Conservation (phyloP, 2,329 filamentous ascomycete species). For the Mollisia scopiformis region DNA sequence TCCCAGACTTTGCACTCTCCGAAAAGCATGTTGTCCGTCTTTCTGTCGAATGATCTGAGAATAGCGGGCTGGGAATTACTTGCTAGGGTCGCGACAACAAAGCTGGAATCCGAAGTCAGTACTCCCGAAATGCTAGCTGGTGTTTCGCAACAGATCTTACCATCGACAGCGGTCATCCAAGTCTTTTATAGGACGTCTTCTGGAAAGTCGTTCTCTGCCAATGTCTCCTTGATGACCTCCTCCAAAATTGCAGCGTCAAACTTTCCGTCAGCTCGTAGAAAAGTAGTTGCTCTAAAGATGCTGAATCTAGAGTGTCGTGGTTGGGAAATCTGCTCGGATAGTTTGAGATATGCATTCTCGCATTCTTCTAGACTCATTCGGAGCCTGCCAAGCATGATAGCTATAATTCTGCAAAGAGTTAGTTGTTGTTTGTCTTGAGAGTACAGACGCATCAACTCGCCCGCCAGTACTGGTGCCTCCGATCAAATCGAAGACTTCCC, state of each 20-base stretch:
- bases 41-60: slow-evolving; percentile 9
- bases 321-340: slow-evolving; percentile 2
- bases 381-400: slow-evolving; percentile 50
- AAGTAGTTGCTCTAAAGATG: background rate
- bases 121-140: too few relatives aligned
- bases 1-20: slow-evolving; percentile 41
- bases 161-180: background rate
- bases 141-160: too few relatives aligned
- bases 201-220: background rate
- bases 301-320: background rate
- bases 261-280: background rate
- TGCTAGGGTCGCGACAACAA: slow-evolving; percentile 10
- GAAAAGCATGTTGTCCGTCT: background rate
- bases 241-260: background rate
- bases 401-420: slow-evolving; percentile 40
- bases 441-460: slow-evolving; percentile 31
- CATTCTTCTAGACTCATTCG: slow-evolving; percentile 48
- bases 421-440: background rate
- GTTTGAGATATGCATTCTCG: slow-evolving; percentile 39
- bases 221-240: background rate
- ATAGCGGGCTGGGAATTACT: slow-evolving; percentile 1
- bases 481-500: slow-evolving; percentile 45
- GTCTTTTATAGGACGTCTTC: background rate
- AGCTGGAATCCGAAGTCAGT: background rate
- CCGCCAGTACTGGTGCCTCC: slow-evolving; percentile 43